Conservation (phyloP, 2,329 filamentous ascomycete species). For the Monilinia vaccinii-corymbosi region DNA sequence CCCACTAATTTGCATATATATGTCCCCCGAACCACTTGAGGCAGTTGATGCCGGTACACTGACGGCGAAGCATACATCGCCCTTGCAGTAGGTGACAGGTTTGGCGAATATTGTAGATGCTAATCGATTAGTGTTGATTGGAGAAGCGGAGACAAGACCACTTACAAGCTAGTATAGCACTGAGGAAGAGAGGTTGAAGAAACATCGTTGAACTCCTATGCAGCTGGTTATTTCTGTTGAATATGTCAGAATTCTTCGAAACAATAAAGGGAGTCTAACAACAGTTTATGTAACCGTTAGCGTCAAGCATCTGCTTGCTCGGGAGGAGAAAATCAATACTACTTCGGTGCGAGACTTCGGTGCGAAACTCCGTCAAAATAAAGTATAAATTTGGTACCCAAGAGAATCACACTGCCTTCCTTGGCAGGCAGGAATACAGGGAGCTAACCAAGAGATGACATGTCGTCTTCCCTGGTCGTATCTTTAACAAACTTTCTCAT, state of each 20-base stretch:
- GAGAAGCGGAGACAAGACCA: background rate
- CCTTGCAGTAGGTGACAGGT: constrained; percentile 17
- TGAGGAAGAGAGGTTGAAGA: background rate
- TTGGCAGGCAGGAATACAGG: background rate
- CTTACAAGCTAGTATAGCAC: constrained; percentile 1
- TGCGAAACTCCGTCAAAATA: background rate
- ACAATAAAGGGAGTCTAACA: background rate
- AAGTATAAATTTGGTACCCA: background rate
- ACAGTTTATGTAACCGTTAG: background rate
- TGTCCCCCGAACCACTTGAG: constrained; percentile 41
- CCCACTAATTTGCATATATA: constrained; percentile 48
- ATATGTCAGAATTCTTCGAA: background rate
- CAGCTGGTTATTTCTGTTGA: background rate
- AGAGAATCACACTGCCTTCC: background rate
- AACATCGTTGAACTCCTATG: background rate
- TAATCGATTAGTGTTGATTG: constrained; percentile 4
- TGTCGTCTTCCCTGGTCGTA: background rate
- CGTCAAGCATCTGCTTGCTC: background rate
- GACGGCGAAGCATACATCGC: constrained; percentile 35
- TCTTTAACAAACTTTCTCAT: background rate
- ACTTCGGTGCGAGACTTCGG: background rate
- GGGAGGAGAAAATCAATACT: background rate
- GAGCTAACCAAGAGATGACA: background rate
- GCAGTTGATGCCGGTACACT: constrained; percentile 46
- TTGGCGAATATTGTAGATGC: constrained; percentile 16